These are phyloP conservation scores for Gentiana macrophylla DNA, from an alignment of 257 asterid species.

Conservation along the genomic window DNA sequence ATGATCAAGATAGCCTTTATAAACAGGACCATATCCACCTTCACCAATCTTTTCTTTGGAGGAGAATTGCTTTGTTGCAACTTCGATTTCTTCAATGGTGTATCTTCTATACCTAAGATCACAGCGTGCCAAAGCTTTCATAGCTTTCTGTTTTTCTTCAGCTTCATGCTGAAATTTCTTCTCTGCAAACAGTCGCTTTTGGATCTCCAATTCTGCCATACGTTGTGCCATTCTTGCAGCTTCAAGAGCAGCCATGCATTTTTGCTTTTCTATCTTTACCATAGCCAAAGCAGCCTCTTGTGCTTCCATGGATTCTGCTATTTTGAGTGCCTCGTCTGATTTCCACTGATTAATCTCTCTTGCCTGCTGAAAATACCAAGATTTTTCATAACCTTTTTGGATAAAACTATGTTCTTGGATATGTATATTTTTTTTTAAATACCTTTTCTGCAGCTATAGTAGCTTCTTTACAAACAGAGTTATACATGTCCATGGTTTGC, in stretches of 20 bases:
- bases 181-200: constrained; percentile 54
- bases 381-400: too few relatives aligned
- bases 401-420: neutral
- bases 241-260: constrained; percentile 65
- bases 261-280: constrained; percentile 57
- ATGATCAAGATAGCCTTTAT: constrained; percentile 57
- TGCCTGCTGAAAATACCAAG: constrained; percentile 25
- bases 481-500: constrained; percentile 47
- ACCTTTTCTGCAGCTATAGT: constrained; percentile 37
- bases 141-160: constrained; percentile 58
- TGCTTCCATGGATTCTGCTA: constrained; percentile 34
- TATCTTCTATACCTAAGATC: constrained; percentile 49
- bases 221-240: constrained; percentile 64
- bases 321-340: constrained; percentile 24
- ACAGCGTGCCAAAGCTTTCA: constrained; percentile 32
- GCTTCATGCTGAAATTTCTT: constrained; percentile 34
- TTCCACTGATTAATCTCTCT: constrained; percentile 31
- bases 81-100: constrained; percentile 50
- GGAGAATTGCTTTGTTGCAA: constrained; percentile 60
- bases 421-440: neutral
- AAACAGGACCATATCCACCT: constrained; percentile 94
- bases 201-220: constrained; percentile 59
- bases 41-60: constrained; percentile 66
- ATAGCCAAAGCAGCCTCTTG: constrained; percentile 45
- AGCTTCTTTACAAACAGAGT: constrained; percentile 45